Evolutionary conservation across 176 grass and related monocot species (phyloP).

Genomic region (Pharus latifolius): DNA sequence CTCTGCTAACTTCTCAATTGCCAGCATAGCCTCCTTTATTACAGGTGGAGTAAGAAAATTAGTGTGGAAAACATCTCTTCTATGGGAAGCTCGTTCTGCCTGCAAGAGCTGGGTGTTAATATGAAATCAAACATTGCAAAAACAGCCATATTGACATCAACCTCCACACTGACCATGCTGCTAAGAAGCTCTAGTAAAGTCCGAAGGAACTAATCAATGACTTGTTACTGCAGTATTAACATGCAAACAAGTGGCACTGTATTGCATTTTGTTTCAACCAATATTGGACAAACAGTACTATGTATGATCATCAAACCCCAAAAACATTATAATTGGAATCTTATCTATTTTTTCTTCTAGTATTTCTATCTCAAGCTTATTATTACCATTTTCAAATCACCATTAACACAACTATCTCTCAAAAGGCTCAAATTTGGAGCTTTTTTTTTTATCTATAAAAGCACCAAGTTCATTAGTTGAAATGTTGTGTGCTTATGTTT

Average conservation of each 20-base stretch:
- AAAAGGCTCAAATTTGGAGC: not conserved
- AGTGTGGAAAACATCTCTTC: conserved; percentile 69
- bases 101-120: conserved; percentile 20
- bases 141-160: not conserved
- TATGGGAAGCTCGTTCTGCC: conserved; percentile 48
- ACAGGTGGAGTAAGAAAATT: conserved; percentile 81
- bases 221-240: not conserved
- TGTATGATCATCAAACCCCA: not conserved
- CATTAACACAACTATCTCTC: not conserved
- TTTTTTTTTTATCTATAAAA: not conserved
- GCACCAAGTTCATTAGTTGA: not conserved
- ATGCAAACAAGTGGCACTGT: not conserved
- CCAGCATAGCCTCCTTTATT: conserved; percentile 50
- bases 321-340: not conserved
- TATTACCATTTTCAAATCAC: conserved; percentile 1
- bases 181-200: not conserved
- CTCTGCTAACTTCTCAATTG: conserved; percentile 65
- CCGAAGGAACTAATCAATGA: not conserved
- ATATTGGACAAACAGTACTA: not conserved
- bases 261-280: not conserved
- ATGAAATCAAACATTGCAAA: not conserved
- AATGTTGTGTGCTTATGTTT: not conserved
- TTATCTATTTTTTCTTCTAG: not conserved
- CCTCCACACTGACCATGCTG: not conserved
- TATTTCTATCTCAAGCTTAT: not conserved